Percentiles rank a stretch among this genome's conserved stretches.
These are phyloP conservation scores for Chalaropsis ovoidea DNA, from an alignment of 2,329 filamentous ascomycete genomes.

Conservation along the genomic window DNA sequence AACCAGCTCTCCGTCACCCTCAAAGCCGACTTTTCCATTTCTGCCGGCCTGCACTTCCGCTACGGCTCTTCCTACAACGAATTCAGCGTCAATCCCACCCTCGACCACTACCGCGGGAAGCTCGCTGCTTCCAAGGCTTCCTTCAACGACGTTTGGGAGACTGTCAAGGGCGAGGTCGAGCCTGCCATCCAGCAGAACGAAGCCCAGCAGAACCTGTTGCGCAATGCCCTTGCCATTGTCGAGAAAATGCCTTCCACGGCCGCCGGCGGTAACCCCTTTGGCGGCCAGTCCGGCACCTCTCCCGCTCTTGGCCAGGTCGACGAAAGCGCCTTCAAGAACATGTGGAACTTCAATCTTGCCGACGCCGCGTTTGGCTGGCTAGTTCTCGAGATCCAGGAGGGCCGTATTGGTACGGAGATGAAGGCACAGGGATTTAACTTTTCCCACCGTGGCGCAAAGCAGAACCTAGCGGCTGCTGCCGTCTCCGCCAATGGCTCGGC, in stretches of 20 bases:
- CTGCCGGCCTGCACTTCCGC: conserved; percentile 92
- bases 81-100: conserved; percentile 94
- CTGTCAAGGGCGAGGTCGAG: conserved; percentile 90
- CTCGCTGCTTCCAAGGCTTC: conserved; percentile 95
- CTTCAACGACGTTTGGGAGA: conserved; percentile 99
- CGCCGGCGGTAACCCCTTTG: conserved; percentile 93
- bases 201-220: conserved; percentile 81
- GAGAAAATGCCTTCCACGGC: conserved; percentile 95
- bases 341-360: conserved; percentile 99
- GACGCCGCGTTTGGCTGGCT: conserved; percentile 96
- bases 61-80: conserved; percentile 99
- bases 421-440: conserved; percentile 98
- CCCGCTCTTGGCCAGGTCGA: conserved; percentile 77
- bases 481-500: conserved; percentile 25
- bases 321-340: conserved; percentile 99
- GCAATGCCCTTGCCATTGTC: conserved; percentile 87
- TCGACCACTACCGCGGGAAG: conserved; percentile 98
- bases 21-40: conserved; percentile 97
- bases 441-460: conserved; percentile 83
- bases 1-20: conserved; percentile 96
- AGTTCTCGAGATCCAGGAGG: conserved; percentile 87
- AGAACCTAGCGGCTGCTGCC: conserved; percentile 38
- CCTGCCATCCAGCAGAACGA: conserved; percentile 89
- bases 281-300: conserved; percentile 66
- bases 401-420: conserved; percentile 97